phyloP scores from a whole-genome alignment of 2,329 filamentous ascomycete species.

The Xylariaceae sp. region DNA sequence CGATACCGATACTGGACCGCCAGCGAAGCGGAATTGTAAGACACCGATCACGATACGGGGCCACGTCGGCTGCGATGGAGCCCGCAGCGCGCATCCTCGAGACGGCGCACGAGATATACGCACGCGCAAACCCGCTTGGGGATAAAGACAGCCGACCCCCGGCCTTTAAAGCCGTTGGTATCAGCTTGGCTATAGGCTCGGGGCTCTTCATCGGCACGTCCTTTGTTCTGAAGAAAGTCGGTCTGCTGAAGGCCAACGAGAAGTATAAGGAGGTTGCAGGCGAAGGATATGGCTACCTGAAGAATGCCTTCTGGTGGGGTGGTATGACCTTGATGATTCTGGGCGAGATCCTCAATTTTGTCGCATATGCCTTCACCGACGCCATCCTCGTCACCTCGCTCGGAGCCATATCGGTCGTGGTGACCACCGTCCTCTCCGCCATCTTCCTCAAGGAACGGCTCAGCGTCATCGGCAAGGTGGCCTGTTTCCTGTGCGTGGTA shows the following conservation, averaged over 20 bases:
- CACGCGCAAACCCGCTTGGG: conserved; percentile 32
- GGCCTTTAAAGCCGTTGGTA: conserved; percentile 78
- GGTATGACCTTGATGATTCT: conserved; percentile 97
- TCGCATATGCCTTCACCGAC: conserved; percentile 94
- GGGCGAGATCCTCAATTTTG: conserved; percentile 94
- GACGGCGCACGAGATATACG: conserved; percentile 34
- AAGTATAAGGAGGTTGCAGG: conserved; percentile 96
- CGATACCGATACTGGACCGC: too few species aligned
- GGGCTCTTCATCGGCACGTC: conserved; percentile 91
- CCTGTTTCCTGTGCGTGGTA: conserved; percentile 91
- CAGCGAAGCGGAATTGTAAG: conserved; percentile 2
- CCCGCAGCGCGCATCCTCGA: conserved; percentile 32
- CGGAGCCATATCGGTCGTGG: conserved; percentile 85
- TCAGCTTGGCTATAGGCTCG: conserved; percentile 77
- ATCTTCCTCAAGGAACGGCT: conserved; percentile 94
- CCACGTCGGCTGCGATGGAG: conserved; percentile 30
- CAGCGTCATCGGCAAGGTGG: conserved; percentile 92
- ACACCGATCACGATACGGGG: conserved; percentile 9
- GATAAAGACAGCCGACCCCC: conserved; percentile 37
- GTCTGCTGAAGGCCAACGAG: conserved; percentile 83
- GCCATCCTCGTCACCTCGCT: conserved; percentile 91
- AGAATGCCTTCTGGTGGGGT: conserved; percentile 90
- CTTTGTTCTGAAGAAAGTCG: conserved; percentile 93
- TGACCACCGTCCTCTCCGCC: conserved; percentile 83
- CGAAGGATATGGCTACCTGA: conserved; percentile 94